phyloP scores from a whole-genome alignment of 495 filamentous ascomycete genomes.

The Daldinia grandis region DNA sequence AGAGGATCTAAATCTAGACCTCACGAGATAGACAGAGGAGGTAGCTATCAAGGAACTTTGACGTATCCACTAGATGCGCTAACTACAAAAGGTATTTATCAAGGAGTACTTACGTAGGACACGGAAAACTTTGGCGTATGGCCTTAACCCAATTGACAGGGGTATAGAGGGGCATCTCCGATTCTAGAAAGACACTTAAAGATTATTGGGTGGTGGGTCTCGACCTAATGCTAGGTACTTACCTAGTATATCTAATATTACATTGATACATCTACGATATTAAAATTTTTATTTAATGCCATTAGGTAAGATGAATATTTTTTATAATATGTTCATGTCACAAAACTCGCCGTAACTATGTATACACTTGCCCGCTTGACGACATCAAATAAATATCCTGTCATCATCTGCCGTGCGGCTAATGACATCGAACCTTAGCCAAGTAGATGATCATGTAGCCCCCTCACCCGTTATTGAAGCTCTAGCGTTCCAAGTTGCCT shows the following conservation, averaged over 20 bases:
- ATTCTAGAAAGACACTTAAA: slow-evolving; percentile 32
- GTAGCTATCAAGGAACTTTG: slow-evolving; percentile 23
- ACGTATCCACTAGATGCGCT: slow-evolving; percentile 5
- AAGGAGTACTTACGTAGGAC: slow-evolving; percentile 29
- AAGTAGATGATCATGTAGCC: background rate
- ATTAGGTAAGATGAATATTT: slow-evolving; percentile 26
- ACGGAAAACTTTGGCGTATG: slow-evolving; percentile 25
- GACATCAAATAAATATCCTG: slow-evolving; percentile 8
- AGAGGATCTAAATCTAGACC: slow-evolving; percentile 35
- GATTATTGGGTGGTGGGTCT: slow-evolving; percentile 35
- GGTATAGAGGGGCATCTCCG: slow-evolving; percentile 37
- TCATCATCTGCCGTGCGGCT: slow-evolving; percentile 15
- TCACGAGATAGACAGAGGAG: slow-evolving; percentile 8
- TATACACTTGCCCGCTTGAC: background rate
- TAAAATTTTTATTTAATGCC: slow-evolving; percentile 1
- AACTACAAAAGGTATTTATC: slow-evolving; percentile 31
- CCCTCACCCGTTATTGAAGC: slow-evolving; percentile 15
- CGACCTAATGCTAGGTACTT: background rate
- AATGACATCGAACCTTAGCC: background rate
- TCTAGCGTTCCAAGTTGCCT: background rate
- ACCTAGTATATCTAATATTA: no score
- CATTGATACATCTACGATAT: slow-evolving; percentile 14
- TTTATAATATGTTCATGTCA: slow-evolving; percentile 31
- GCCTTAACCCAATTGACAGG: slow-evolving; percentile 25
- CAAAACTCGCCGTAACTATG: slow-evolving; percentile 7